Base-by-base conservation (phyloP, 2,329 filamentous ascomycete genomes). In the Colletotrichum agaves region DNA sequence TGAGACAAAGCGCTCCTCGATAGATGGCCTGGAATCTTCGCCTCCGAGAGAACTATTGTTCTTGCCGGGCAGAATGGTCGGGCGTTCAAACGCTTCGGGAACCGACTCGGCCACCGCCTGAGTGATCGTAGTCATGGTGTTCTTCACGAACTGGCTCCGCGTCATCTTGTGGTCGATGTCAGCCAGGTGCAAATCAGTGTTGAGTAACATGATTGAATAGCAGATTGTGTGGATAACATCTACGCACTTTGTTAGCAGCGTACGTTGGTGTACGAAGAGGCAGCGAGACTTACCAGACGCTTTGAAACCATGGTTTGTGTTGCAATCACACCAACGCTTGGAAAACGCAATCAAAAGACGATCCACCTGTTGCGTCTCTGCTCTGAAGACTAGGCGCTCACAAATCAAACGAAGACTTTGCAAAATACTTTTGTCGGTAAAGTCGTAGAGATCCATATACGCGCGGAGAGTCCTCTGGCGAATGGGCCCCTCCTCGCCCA, bases 111-210 rank as follows among this genome's bases (percentile, higher is more conserved):
- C 83, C 10, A 94, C 86, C 12, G 93, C 90, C 55, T 93, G 90
- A 66, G 88, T 89, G 70, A 99, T 92, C 0, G 95, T 97, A 0
- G 92, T 91, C 84, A 98, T 90, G 4, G 96, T 98, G 76, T 99
- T 99, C 79, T 97, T 97, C 76, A 99, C 88, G 75, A 98, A 99
- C 75, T 98, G 95, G 70, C 87, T 91, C 63, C 92, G 89, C 1
- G 95, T 98, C 96, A 99, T 99, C 82, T 97, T 97, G 73, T 92
- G 90, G 69, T 97, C 94, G 73, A 98, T 97, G 75, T 98, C 94
- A 66, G 95, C 96, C 75, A 98, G 80, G 75, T 99, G 95, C 63
- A 99, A 84, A 81, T 99, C 96, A 37, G 96, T 99, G 75, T 99
- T 99, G 70, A 99, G 86, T 11, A 99, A 85, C 75, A 99, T 90